These are phyloP conservation scores for Dactylorhiza incarnata DNA, from an alignment of 106 monocot genomes.

Conservation along the genomic window DNA sequence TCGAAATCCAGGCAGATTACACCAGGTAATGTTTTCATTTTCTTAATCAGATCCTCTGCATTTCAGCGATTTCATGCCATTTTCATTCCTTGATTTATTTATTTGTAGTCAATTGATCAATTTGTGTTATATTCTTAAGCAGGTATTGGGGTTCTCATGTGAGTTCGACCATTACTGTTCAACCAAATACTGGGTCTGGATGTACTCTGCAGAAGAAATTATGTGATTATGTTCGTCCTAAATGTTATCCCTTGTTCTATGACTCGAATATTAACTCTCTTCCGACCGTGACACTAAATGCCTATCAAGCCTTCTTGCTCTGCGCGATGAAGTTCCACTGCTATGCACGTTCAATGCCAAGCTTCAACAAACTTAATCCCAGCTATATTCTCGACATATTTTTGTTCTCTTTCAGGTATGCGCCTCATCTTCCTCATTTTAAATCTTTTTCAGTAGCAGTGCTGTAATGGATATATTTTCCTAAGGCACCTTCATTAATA, in stretches of 20 bases:
- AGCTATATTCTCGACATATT: constrained; percentile 33
- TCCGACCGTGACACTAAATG: constrained; percentile 56
- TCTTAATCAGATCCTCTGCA: no score
- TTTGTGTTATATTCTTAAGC: constrained; percentile 2
- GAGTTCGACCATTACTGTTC: constrained; percentile 68
- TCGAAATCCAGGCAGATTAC: constrained; percentile 97
- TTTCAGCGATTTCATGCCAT: no score
- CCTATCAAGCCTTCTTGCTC: constrained; percentile 81
- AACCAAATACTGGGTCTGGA: constrained; percentile 8
- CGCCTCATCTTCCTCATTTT: not conserved
- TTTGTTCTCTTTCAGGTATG: constrained; percentile 64
- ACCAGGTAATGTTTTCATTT: constrained; percentile 49
- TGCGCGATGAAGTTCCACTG: constrained; percentile 99
- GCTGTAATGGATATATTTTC: no score
- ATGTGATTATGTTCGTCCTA: constrained; percentile 60
- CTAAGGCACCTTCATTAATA: no score
- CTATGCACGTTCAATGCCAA: constrained; percentile 36
- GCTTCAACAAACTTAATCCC: constrained; percentile 12
- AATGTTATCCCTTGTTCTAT: constrained; percentile 73
- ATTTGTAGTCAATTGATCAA: no score
- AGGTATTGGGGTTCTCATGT: constrained; percentile 62
- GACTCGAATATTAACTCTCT: constrained; percentile 77
- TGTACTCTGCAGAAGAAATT: constrained; percentile 40
- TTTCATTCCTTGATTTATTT: no score
- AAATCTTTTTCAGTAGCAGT: not conserved